Percentiles rank a stretch among this genome's conserved stretches.
Conservation (phyloP, 225 moss, liverwort and hornwort species). For the Polytrichum formosum region DNA sequence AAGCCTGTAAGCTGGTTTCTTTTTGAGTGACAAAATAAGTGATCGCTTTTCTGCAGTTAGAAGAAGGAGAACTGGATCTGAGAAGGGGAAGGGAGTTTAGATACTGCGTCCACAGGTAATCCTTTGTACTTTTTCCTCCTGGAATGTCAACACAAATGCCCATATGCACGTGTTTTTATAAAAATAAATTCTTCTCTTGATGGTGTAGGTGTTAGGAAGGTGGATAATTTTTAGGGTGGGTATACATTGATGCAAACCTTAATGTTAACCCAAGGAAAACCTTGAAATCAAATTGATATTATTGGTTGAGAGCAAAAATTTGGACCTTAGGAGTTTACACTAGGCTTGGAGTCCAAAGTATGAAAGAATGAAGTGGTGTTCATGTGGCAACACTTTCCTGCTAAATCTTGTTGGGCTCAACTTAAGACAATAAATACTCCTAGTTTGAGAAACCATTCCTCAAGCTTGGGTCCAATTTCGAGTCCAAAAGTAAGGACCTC, state of each 20-base stretch:
- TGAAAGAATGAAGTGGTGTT: no score
- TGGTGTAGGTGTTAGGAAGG: no score
- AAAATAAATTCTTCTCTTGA: not conserved
- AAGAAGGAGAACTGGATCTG: constrained; percentile 87
- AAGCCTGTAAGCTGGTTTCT: not conserved
- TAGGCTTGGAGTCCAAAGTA: no score
- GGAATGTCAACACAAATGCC: not conserved
- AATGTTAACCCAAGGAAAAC: not conserved
- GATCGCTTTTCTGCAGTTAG: constrained; percentile 49
- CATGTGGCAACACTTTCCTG: no score
- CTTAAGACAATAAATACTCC: no score
- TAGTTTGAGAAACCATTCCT: no score
- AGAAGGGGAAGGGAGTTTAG: constrained; percentile 75
- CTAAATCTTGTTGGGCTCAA: no score
- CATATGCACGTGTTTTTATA: not conserved
- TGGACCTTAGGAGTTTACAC: no score
- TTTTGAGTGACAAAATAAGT: not conserved
- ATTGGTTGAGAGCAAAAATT: not conserved
- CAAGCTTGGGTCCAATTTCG: no score
- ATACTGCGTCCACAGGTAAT: constrained; percentile 64
- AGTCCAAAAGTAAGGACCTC: no score
- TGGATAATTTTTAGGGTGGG: no score
- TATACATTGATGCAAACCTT: not conserved
- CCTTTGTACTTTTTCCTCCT: not conserved
- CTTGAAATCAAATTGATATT: not conserved